Conservation (phyloP, 345 rosid species). For the Noccaea caerulescens region DNA sequence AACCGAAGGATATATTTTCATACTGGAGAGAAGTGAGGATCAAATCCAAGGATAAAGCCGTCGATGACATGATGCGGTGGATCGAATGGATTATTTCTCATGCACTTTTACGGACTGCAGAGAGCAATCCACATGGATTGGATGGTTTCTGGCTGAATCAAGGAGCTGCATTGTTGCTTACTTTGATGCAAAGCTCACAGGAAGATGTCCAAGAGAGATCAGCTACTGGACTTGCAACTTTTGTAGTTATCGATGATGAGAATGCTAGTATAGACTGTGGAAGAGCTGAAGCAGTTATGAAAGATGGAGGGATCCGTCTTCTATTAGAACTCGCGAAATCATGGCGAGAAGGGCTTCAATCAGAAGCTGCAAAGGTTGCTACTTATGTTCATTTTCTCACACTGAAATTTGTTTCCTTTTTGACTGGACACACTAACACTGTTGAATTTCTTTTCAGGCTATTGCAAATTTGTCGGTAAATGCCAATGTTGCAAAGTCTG, state of each 20-base stretch:
- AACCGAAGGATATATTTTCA: conserved; percentile 54
- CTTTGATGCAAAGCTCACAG: conserved; percentile 76
- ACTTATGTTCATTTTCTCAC: not conserved
- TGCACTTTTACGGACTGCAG: conserved; percentile 70
- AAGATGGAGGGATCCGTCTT: conserved; percentile 73
- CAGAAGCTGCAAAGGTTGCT: conserved; percentile 84
- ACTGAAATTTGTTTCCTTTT: not conserved
- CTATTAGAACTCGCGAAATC: conserved; percentile 80
- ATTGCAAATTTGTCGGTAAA: conserved; percentile 87
- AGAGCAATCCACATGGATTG: conserved; percentile 72
- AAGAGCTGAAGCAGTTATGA: conserved; percentile 89
- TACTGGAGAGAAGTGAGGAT: conserved; percentile 56
- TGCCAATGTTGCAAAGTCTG: conserved; percentile 79
- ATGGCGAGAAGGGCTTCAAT: conserved; percentile 86
- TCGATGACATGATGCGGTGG: conserved; percentile 72
- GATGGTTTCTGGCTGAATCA: conserved; percentile 85
- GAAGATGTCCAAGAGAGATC: conserved; percentile 91
- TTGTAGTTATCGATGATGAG: conserved; percentile 84
- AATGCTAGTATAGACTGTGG: conserved; percentile 79
- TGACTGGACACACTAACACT: conserved; percentile 11
- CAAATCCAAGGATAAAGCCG: conserved; percentile 45
- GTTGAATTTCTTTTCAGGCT: conserved; percentile 51
- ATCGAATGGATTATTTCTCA: conserved; percentile 79
- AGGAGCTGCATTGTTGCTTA: conserved; percentile 72
- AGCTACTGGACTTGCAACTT: conserved; percentile 90